Percentiles rank a stretch among this genome's conserved stretches.
Conservation (phyloP, 2,329 filamentous ascomycete species). For the Pseudogymnoascus sp. region DNA sequence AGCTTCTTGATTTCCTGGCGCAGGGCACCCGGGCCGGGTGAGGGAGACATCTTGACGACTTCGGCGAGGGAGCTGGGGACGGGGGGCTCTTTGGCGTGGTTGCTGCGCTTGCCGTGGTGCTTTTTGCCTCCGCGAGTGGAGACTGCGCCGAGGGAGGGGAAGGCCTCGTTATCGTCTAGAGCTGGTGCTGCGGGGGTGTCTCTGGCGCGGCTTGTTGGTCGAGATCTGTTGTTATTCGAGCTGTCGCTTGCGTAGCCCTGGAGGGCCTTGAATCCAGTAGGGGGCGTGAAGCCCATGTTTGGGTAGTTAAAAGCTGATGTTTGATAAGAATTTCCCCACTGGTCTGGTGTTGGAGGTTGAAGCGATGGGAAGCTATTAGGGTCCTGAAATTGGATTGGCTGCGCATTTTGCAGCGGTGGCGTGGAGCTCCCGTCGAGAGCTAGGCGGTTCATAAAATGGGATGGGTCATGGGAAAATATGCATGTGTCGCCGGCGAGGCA, state of each 20-base stretch:
- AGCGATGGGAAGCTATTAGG: conserved; percentile 79
- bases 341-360: conserved; percentile 50
- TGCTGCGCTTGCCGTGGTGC: conserved; percentile 84
- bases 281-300: conserved; percentile 52
- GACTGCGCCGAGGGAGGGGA: conserved; percentile 77
- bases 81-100: conserved; percentile 60
- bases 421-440: conserved; percentile 61
- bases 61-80: conserved; percentile 77
- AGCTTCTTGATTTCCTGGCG: conserved; percentile 53
- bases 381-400: conserved; percentile 72
- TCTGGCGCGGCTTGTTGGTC: conserved; percentile 67
- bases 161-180: conserved; percentile 91
- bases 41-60: conserved; percentile 90
- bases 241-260: conserved; percentile 49
- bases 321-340: conserved; percentile 41
- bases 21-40: conserved; percentile 57
- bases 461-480: conserved; percentile 94
- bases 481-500: conserved; percentile 90
- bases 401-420: conserved; percentile 53
- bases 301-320: conserved; percentile 42
- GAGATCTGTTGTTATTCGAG: conserved; percentile 62
- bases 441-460: conserved; percentile 75
- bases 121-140: conserved; percentile 74
- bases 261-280: conserved; percentile 60
- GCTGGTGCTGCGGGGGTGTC: conserved; percentile 64